phyloP scores from a whole-genome alignment of 345 rosid species.

The Aquilaria yunnanensis region DNA sequence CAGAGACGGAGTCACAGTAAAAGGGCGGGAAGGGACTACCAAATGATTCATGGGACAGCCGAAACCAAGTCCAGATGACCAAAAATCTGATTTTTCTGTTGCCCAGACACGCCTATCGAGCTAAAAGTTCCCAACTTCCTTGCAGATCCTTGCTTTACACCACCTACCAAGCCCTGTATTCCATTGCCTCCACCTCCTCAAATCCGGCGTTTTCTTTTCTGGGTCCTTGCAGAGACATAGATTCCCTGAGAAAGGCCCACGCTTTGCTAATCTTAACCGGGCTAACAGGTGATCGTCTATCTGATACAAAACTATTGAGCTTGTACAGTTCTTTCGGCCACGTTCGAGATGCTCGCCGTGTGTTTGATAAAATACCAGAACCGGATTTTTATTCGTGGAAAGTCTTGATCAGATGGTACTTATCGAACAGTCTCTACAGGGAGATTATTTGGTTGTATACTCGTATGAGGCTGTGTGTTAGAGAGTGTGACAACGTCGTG shows the following conservation, averaged over 20 bases:
- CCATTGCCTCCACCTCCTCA: constrained; percentile 17
- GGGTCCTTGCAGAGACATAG: constrained; percentile 36
- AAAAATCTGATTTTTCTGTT: constrained; percentile 12
- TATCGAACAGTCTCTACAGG: constrained; percentile 30
- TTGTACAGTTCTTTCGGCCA: constrained; percentile 53
- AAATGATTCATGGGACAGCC: not conserved
- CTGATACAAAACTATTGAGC: constrained; percentile 55
- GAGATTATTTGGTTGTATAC: constrained; percentile 36
- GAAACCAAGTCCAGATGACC: not conserved
- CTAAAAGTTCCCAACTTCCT: constrained; percentile 15
- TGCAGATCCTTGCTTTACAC: constrained; percentile 19
- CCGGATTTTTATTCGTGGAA: constrained; percentile 64
- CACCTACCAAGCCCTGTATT: constrained; percentile 13
- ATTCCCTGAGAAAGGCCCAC: constrained; percentile 41
- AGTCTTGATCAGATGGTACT: constrained; percentile 72
- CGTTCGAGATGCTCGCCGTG: constrained; percentile 43
- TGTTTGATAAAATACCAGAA: constrained; percentile 63
- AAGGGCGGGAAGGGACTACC: constrained; percentile 11
- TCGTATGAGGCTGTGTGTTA: constrained; percentile 27
- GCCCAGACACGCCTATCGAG: constrained; percentile 9
- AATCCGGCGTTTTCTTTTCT: constrained; percentile 36
- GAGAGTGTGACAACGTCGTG: constrained; percentile 36
- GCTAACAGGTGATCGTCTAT: constrained; percentile 28
- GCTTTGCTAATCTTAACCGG: constrained; percentile 41
- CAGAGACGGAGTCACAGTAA: not conserved